Conservation (phyloP, 257 asterid genomes). For the Salvia splendens region DNA sequence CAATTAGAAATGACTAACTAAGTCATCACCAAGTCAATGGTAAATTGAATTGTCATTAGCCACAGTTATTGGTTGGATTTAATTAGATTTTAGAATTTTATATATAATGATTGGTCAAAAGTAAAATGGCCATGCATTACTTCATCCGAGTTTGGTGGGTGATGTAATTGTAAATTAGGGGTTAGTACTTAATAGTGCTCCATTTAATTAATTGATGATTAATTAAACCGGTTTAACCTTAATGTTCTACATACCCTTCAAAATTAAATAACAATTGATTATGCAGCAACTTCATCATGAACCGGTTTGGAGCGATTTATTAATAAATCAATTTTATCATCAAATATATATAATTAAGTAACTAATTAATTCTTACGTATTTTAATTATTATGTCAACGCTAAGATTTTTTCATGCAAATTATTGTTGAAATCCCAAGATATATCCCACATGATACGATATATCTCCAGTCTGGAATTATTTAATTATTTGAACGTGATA, state of each 20-base stretch:
- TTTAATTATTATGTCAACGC: too few relatives aligned
- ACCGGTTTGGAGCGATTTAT: too few relatives aligned
- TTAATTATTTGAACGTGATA: too few relatives aligned
- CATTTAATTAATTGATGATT: neutral
- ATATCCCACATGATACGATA: too few relatives aligned
- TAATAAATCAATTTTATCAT: too few relatives aligned
- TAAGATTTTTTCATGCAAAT: too few relatives aligned
- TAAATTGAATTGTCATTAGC: neutral
- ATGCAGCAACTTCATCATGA: neutral
- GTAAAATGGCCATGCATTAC: constrained; percentile 2
- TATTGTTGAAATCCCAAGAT: too few relatives aligned
- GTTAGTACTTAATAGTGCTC: too few relatives aligned
- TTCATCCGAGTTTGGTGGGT: neutral
- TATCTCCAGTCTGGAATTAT: too few relatives aligned
- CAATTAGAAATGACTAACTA: neutral
- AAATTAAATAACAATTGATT: neutral
- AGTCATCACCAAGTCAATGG: neutral
- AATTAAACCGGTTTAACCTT: neutral
- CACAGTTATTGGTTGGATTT: constrained; percentile 12
- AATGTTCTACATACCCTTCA: neutral
- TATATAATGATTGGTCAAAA: constrained; percentile 26
- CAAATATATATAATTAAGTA: too few relatives aligned
- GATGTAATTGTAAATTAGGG: neutral
- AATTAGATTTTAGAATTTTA: neutral
- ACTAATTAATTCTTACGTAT: too few relatives aligned